Conservation (phyloP, 352 stramenopile genomes). For the Globisporangium ultimum region DNA sequence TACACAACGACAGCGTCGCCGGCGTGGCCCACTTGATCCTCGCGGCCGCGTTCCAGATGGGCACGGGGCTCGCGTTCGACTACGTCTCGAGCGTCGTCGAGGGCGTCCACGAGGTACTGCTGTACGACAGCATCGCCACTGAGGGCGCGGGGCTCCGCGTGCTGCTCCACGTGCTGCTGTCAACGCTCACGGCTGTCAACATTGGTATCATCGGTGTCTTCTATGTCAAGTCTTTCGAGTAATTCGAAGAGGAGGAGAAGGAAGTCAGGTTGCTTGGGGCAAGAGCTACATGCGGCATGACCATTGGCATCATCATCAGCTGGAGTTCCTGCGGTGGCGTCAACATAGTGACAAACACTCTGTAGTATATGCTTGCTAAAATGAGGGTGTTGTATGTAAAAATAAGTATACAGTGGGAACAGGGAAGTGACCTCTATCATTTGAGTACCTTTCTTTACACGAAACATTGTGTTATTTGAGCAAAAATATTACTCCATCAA, state of each 20-base stretch:
- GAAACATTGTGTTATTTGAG: no score
- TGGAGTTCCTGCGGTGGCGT: no score
- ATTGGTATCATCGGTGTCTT: constrained; percentile 20
- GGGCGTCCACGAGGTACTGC: constrained; percentile 33
- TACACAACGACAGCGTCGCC: not conserved
- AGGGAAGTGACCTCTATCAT: no score
- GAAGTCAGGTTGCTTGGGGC: no score
- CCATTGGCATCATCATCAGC: no score
- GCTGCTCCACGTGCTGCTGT: constrained; percentile 23
- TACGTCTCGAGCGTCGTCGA: constrained; percentile 33
- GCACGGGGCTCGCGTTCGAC: constrained; percentile 24
- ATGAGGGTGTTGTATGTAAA: no score
- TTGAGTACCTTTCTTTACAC: no score
- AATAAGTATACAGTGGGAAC: no score
- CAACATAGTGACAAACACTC: no score
- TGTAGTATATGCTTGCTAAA: no score
- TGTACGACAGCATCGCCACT: constrained; percentile 30
- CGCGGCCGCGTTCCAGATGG: constrained; percentile 13
- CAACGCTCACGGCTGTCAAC: constrained; percentile 23
- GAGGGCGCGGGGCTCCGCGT: constrained; percentile 22
- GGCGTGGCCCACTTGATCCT: constrained; percentile 3
- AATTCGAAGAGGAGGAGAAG: not conserved
- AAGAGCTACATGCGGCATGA: no score
- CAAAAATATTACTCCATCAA: no score
- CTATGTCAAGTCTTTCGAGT: constrained; percentile 4